Percentiles rank a stretch among this genome's conserved stretches.
Conservation (phyloP, 164 flowering plant genomes). For the Vitis rupestris region DNA sequence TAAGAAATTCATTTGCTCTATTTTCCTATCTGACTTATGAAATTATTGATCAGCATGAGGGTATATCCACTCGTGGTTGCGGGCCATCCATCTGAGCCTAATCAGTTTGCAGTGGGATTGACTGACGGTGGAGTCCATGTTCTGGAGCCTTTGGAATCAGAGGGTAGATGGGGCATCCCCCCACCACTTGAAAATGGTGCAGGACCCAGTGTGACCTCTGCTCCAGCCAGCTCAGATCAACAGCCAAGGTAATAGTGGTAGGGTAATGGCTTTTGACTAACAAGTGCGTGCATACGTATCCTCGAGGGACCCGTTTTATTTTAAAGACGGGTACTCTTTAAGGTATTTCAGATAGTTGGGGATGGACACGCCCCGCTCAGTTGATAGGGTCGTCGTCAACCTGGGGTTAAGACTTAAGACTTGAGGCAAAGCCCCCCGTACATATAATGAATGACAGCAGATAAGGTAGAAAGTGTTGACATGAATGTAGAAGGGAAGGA, state of each 20-base stretch:
- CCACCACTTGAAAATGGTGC: conserved; percentile 19
- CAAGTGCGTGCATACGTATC: background rate
- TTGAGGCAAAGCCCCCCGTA: background rate
- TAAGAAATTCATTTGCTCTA: too few relatives aligned
- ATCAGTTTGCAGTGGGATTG: conserved; percentile 1
- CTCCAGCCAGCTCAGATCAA: conserved; percentile 12
- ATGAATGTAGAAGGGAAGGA: background rate
- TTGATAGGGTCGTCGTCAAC: background rate
- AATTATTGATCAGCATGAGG: conserved; percentile 14
- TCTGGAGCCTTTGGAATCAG: conserved; percentile 26
- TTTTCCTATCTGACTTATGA: too few relatives aligned
- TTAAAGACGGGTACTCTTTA: background rate
- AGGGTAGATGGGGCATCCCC: conserved; percentile 21
- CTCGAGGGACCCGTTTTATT: background rate
- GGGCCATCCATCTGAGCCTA: conserved; percentile 25
- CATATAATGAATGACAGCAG: background rate
- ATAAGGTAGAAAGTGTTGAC: background rate
- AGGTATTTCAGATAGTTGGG: background rate
- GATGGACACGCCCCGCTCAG: background rate
- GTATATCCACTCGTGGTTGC: conserved; percentile 23
- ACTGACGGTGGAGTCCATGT: conserved; percentile 26
- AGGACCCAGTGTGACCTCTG: conserved; percentile 13
- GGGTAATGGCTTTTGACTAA: background rate
- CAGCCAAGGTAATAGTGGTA: conserved; percentile 5
- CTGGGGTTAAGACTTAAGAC: background rate